Percentiles rank a stretch among this genome's conserved stretches.
phyloP scores from a whole-genome alignment of 768 basidiomycete genomes.

The Leccinum disarticulatum region DNA sequence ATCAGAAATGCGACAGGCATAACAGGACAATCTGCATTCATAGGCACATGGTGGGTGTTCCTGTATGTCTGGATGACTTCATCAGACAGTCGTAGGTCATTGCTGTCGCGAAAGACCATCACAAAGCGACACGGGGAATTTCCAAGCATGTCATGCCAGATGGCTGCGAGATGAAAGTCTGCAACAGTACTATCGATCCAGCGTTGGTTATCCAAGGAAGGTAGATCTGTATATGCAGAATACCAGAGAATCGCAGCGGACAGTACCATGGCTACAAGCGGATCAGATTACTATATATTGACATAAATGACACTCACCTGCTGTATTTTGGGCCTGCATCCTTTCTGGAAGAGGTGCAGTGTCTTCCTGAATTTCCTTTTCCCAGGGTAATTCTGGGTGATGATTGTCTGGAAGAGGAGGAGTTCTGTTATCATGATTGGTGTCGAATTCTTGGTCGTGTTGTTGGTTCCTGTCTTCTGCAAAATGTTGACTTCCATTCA shows the following conservation, averaged over 20 bases:
- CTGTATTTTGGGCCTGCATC: background rate
- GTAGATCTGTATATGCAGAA: slow-evolving; percentile 1
- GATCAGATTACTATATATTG: background rate
- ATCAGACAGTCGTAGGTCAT: background rate
- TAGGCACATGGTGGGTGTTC: background rate
- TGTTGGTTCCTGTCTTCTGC: too few species aligned
- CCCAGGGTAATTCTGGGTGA: background rate
- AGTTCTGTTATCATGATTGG: too few species aligned
- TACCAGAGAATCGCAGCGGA: slow-evolving; percentile 2
- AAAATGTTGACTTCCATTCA: too few species aligned
- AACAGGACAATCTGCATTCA: background rate
- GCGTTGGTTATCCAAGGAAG: background rate
- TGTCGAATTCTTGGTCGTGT: too few species aligned
- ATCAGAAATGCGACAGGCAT: background rate
- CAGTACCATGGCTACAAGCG: background rate
- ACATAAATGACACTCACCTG: background rate
- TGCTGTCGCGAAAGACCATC: background rate
- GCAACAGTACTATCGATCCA: slow-evolving; percentile 3
- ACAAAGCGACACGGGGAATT: background rate
- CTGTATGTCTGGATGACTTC: background rate
- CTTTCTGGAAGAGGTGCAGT: background rate
- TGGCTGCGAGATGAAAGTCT: slow-evolving; percentile 4
- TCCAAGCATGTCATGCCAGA: background rate
- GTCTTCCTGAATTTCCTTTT: background rate
- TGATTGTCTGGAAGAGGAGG: too few species aligned